A percentile compares a stretch with the other conserved stretches of the same genome.
phyloP scores from a whole-genome alignment of 768 basidiomycete species.

The Tylopilus balloui region DNA sequence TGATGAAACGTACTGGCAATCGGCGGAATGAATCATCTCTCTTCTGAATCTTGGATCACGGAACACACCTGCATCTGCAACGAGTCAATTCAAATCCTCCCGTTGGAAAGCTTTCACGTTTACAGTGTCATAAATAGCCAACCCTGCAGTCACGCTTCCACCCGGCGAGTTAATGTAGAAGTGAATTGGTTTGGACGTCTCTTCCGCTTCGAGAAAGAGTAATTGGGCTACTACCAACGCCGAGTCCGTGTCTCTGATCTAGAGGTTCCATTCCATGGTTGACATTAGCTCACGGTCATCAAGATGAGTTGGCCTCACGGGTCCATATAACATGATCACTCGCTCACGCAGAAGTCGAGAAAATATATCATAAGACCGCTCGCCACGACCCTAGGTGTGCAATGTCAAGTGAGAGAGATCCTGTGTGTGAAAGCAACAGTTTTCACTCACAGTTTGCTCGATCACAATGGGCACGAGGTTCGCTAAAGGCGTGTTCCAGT shows the following conservation, averaged over 20 bases:
- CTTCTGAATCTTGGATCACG: conserved; percentile 2
- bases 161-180: conserved; percentile 97
- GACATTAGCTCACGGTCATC: conserved; percentile 8
- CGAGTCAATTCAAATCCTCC: conserved; percentile 15
- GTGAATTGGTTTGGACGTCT: conserved; percentile 90
- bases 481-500: conserved; percentile 44
- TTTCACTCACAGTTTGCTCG: conserved; percentile 71
- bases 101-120: conserved; percentile 23
- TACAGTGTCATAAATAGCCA: conserved; percentile 98
- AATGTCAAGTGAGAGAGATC: conserved; percentile 13
- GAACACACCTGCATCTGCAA: conserved; percentile 65
- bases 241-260: conserved; percentile 91
- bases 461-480: conserved; percentile 89
- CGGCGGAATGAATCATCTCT: conserved; percentile 26
- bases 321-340: conserved; percentile 93
- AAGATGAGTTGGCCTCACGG: conserved; percentile 48
- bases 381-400: conserved; percentile 64
- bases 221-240: conserved; percentile 88
- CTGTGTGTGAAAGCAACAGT: conserved; percentile 4
- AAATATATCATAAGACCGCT: conserved; percentile 93
- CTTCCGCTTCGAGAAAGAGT: conserved; percentile 94
- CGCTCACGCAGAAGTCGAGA: conserved; percentile 89
- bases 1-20: conserved; percentile 75
- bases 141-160: conserved; percentile 90
- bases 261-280: conserved; percentile 10